Evolutionary conservation across 805 yeast genomes (phyloP).

Genomic region (Diddensiella santjacobensis): DNA sequence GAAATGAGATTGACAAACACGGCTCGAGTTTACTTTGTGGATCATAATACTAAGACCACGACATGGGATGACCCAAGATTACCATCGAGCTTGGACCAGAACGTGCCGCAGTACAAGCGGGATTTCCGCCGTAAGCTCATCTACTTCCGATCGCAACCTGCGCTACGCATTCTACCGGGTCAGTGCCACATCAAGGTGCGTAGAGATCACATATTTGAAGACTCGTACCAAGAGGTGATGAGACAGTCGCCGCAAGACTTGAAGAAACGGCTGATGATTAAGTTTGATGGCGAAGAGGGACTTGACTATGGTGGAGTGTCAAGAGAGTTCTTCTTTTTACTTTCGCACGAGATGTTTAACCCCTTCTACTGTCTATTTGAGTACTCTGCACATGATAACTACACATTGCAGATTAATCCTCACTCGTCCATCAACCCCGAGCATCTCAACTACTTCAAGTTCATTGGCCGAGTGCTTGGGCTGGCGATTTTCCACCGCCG

Average conservation of each 20-base stretch:
- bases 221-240: conserved; percentile 97
- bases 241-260: conserved; percentile 98
- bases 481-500: conserved; percentile 97
- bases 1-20: conserved; percentile 99
- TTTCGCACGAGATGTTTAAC: conserved; percentile 98
- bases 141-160: conserved; percentile 97
- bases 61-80: conserved; percentile 99
- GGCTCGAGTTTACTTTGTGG: conserved; percentile 97
- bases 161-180: conserved; percentile 93
- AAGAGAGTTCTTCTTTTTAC: conserved; percentile 92
- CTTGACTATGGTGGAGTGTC: conserved; percentile 99
- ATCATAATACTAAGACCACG: conserved; percentile 97
- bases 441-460: conserved; percentile 95
- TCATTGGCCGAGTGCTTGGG: conserved; percentile 97
- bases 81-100: conserved; percentile 95
- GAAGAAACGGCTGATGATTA: conserved; percentile 96
- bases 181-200: conserved; percentile 98
- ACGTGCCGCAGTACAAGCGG: conserved; percentile 98
- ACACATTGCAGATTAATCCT: conserved; percentile 96
- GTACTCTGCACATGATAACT: conserved; percentile 96
- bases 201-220: conserved; percentile 94
- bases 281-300: conserved; percentile 99
- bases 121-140: conserved; percentile 97
- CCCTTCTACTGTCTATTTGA: conserved; percentile 97
- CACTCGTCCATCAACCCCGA: conserved; percentile 96